Evolutionary conservation across 805 yeast species (phyloP).

Genomic region (Cyberlindnera mycetangii): DNA sequence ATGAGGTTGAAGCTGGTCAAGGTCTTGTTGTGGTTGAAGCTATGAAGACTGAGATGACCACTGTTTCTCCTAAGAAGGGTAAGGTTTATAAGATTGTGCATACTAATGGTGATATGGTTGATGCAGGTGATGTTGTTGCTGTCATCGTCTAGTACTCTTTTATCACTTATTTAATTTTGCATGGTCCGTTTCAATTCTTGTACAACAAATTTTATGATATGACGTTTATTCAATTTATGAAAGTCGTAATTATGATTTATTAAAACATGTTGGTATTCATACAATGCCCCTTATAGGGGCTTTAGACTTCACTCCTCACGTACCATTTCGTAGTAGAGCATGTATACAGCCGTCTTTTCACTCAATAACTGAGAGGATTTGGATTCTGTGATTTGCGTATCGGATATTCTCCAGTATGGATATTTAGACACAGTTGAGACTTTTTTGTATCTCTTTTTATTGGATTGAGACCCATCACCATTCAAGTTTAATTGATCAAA

Average conservation of each 20-base stretch:
- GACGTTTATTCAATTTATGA: too few relatives aligned
- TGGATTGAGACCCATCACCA: neutral
- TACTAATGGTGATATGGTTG: constrained; percentile 92
- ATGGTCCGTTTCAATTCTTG: constrained; percentile 4
- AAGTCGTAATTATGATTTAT: neutral
- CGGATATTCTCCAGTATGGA: constrained; percentile 87
- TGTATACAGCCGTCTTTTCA: constrained; percentile 77
- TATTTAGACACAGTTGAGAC: constrained; percentile 51
- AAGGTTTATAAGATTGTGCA: constrained; percentile 72
- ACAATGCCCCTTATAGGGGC: neutral
- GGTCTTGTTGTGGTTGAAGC: constrained; percentile 91
- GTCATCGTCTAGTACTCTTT: constrained; percentile 49
- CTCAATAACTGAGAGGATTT: constrained; percentile 52
- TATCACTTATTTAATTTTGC: neutral
- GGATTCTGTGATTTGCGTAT: constrained; percentile 64
- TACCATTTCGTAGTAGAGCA: constrained; percentile 73
- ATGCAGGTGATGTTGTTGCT: constrained; percentile 92
- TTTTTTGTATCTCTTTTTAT: constrained; percentile 42
- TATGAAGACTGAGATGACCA: constrained; percentile 97
- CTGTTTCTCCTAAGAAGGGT: constrained; percentile 67
- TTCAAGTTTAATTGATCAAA: constrained; percentile 6
- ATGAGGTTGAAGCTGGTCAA: constrained; percentile 67
- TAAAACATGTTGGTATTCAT: neutral
- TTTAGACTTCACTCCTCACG: constrained; percentile 1
- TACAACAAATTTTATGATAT: constrained; percentile 2